A percentile compares a stretch with the other conserved stretches of the same genome.
phyloP scores from a whole-genome alignment of 2,329 filamentous ascomycete genomes.

The Claviceps sp. region DNA sequence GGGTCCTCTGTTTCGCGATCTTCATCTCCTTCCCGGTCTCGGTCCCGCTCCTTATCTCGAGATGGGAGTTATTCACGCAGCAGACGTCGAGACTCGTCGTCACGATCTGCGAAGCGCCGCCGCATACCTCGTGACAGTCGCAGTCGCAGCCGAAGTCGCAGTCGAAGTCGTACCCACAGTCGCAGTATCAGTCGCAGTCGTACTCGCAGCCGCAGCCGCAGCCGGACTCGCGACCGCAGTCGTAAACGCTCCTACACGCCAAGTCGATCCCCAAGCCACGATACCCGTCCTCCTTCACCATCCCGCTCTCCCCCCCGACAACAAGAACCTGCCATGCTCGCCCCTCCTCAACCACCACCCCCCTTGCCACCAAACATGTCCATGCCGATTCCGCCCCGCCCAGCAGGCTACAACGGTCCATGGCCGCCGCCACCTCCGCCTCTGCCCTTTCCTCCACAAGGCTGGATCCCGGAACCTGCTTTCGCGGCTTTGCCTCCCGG shows the following conservation, averaged over 20 bases:
- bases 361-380: conserved; percentile 4
- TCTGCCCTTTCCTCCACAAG: conserved; percentile 12
- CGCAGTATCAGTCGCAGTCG: conserved; percentile 11
- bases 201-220: conserved; percentile 13
- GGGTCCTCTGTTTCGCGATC: conserved; percentile 22
- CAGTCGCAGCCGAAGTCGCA: conserved; percentile 10
- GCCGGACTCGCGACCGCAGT: conserved; percentile 11
- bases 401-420: conserved; percentile 25
- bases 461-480: conserved; percentile 17
- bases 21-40: conserved; percentile 9
- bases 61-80: conserved; percentile 14
- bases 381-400: conserved; percentile 18
- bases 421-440: conserved; percentile 26
- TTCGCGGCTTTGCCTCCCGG: conserved; percentile 16
- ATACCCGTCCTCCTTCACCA: conserved; percentile 11
- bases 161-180: conserved; percentile 8
- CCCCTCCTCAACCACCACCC: conserved; percentile 13
- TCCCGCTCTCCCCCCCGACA: conserved; percentile 7
- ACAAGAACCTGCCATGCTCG: not conserved
- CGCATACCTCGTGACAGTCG: conserved; percentile 13
- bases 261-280: conserved; percentile 12
- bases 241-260: conserved; percentile 12
- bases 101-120: conserved; percentile 18
- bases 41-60: conserved; percentile 12
- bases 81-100: conserved; percentile 19